phyloP scores from a whole-genome alignment of 106 monocot genomes.

The Dioscorea zingiberensis region DNA sequence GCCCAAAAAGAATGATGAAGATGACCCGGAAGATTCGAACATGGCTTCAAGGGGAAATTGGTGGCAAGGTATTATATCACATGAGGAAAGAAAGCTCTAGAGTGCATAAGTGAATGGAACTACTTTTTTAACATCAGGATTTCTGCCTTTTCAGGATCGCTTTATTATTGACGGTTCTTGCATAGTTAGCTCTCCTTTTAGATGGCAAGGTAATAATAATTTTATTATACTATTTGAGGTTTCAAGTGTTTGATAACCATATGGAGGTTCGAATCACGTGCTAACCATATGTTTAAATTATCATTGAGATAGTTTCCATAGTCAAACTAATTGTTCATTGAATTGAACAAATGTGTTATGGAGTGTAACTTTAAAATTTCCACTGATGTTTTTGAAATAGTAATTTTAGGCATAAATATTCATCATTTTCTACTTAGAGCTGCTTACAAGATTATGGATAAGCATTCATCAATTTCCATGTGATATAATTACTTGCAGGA shows the following conservation, averaged over 20 bases:
- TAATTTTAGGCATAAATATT: no score
- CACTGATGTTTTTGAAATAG: no score
- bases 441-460: no score
- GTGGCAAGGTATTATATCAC: constrained; percentile 10
- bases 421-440: no score
- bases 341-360: no score
- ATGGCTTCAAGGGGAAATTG: constrained; percentile 12
- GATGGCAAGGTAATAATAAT: background rate
- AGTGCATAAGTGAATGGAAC: background rate
- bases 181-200: background rate
- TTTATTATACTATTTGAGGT: background rate
- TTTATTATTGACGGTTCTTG: background rate
- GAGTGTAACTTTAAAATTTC: no score
- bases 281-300: no score
- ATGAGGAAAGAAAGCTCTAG: background rate
- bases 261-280: background rate
- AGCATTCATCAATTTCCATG: no score
- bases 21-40: constrained; percentile 4
- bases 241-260: background rate
- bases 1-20: constrained; percentile 2
- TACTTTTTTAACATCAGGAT: background rate
- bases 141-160: constrained; percentile 3
- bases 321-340: no score
- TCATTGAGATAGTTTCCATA: no score
- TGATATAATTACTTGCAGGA: no score